These are phyloP conservation scores for Penicillium arizonense DNA, from an alignment of 495 filamentous ascomycete species.

Conservation along the genomic window DNA sequence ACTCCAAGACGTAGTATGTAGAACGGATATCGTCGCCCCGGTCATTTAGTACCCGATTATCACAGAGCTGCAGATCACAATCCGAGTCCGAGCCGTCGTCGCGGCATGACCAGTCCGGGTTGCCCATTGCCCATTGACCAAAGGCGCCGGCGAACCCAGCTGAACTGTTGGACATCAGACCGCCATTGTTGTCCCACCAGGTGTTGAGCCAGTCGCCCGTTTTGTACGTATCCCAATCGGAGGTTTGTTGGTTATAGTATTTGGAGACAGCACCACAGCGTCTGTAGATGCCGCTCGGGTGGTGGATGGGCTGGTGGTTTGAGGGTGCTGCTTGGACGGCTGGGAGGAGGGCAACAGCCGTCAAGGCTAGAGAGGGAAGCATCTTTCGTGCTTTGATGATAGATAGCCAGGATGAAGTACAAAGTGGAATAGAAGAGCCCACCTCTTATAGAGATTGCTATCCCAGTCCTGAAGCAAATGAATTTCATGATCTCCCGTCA, in stretches of 20 bases:
- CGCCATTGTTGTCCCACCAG: conserved; percentile 18
- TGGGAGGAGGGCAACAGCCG: conserved; percentile 6
- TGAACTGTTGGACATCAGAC: conserved; percentile 8
- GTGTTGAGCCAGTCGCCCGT: conserved; percentile 23
- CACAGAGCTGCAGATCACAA: conserved; percentile 23
- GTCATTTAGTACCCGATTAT: conserved; percentile 18
- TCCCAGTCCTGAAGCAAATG: too few relatives aligned
- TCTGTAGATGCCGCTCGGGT: conserved; percentile 2
- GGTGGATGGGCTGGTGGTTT: conserved; percentile 1
- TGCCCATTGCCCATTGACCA: conserved; percentile 25
- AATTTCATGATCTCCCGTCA: too few relatives aligned
- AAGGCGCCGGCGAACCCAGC: conserved; percentile 23
- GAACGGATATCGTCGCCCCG: conserved; percentile 15
- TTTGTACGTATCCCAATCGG: conserved; percentile 19
- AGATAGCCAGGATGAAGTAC: too few relatives aligned
- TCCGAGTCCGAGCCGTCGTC: conserved; percentile 21
- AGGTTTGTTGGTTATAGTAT: conserved; percentile 18
- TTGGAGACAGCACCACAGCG: conserved; percentile 21
- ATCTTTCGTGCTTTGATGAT: not conserved
- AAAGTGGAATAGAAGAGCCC: too few relatives aligned
- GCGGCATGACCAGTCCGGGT: conserved; percentile 25
- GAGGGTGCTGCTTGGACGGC: conserved; percentile 7
- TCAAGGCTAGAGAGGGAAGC: conserved; percentile 1
- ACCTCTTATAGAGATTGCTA: too few relatives aligned
- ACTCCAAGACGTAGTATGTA: conserved; percentile 26